Evolutionary conservation across 2,329 filamentous ascomycete species (phyloP), one percentile per base, ranked within the genome.

Genomic region (Aureobasidium sp.): DNA sequence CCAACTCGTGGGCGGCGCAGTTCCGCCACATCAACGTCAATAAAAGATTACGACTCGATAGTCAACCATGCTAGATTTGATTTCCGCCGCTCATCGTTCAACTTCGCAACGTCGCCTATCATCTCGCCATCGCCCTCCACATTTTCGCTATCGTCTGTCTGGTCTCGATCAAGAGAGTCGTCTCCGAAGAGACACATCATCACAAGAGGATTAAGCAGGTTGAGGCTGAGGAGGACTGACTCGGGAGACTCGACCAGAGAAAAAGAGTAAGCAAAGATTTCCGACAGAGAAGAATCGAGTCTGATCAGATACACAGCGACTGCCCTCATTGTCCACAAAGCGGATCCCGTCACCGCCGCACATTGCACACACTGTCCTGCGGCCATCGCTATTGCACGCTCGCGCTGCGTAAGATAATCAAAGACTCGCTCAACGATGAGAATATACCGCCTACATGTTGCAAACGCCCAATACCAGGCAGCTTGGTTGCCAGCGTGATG

Each of bases 401-500:
- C 37, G 71, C 70, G 5, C 62, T 75, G 32, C 65, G 71, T 32
- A 68, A 70, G 48, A 71, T 68, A 34, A 71, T 78, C 57, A 71
- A 74, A 56, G 70, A 74, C 34, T 72, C 74, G 29, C 64, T 71
- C 37, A 65, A 62, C n/a, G 72, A 71, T 53, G 66, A 69, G 48
- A 67, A 68, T 13, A 57, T 66, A 9, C 67, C 72, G 10, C 77
- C 77, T 0, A 72, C 68, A 60, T 79, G 76, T 64, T 79, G 77
- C 64, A 73, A 73, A 15, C 71, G 68, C 15, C 72, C 73, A 2
- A 68, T 78, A 20, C 75, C 76, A n/a, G 74, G 71, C 20, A 65
- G 66, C 3, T 65, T 76, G n/a, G 68, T 79, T 10, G 72, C 75
- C 56, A 68, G 68, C 39, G 72, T 76, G 8, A 67, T 75, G 68